A percentile compares a stretch with the other conserved stretches of the same genome.
phyloP scores from a whole-genome alignment of 352 stramenopile genomes.

The Globisporangium orthogonon region DNA sequence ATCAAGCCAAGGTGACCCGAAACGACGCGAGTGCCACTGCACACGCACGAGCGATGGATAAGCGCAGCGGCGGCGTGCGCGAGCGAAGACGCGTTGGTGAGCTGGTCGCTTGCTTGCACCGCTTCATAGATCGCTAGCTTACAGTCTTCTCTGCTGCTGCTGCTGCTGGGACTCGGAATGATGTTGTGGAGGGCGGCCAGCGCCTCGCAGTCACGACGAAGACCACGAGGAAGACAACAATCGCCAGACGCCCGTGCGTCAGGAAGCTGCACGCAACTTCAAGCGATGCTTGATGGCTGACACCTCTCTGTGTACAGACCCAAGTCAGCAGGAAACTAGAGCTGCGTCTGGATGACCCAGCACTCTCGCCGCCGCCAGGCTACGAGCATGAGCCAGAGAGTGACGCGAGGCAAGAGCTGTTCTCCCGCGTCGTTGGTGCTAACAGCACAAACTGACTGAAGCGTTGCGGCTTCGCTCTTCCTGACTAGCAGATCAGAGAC shows the following conservation, averaged over 20 bases:
- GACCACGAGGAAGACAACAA: slow-evolving; percentile 20
- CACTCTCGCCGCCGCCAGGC: slow-evolving; percentile 19
- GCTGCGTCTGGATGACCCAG: slow-evolving; percentile 45
- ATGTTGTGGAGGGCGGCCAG: neutral
- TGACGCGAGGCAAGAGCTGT: slow-evolving; percentile 15
- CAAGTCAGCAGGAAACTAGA: slow-evolving; percentile 17
- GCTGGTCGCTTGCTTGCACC: neutral
- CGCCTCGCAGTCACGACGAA: slow-evolving; percentile 1
- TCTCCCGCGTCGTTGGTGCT: neutral
- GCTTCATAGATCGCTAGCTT: neutral
- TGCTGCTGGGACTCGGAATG: neutral
- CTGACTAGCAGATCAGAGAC: slow-evolving; percentile 1
- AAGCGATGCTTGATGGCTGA: neutral
- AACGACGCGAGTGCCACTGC: slow-evolving; percentile 8
- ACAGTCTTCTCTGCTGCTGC: neutral
- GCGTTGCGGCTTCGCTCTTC: neutral
- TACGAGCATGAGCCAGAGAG: slow-evolving; percentile 29
- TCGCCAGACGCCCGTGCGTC: neutral
- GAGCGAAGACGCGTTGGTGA: slow-evolving; percentile 9
- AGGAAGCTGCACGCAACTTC: neutral
- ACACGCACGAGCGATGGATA: slow-evolving; percentile 1
- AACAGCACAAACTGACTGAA: neutral
- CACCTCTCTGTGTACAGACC: neutral
- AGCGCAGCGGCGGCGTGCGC: neutral
- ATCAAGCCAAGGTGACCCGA: neutral